Evolutionary conservation across 345 rosid species (phyloP).

Genomic region (Streptanthus diversifolius): DNA sequence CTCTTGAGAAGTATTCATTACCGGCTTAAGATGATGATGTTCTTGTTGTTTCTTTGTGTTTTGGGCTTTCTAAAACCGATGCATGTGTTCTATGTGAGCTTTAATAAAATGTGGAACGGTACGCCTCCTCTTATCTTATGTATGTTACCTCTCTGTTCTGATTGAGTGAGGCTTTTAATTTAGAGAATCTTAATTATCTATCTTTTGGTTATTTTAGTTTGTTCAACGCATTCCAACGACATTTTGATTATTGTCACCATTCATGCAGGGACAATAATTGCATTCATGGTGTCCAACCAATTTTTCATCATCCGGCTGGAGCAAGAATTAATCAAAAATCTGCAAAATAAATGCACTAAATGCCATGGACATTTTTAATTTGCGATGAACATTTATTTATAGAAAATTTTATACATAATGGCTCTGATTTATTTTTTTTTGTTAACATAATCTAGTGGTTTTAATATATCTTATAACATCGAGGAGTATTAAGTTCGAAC

Average conservation of each 20-base stretch:
- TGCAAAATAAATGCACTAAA: neutral
- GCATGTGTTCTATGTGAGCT: slow-evolving; percentile 20
- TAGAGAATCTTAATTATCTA: neutral
- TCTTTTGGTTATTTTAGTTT: neutral
- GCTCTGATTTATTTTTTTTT: no score
- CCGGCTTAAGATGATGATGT: slow-evolving; percentile 10
- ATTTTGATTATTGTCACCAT: neutral
- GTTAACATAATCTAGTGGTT: no score
- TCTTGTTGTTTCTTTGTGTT: neutral
- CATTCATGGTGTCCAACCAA: neutral
- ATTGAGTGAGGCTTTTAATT: slow-evolving; percentile 3
- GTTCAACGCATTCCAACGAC: neutral
- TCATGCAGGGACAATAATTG: neutral
- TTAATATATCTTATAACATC: no score
- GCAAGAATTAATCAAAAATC: no score
- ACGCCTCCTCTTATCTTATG: neutral
- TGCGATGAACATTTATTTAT: no score
- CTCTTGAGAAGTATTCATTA: slow-evolving; percentile 31
- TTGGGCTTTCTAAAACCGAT: neutral
- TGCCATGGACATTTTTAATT: neutral
- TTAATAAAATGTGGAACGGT: slow-evolving; percentile 11
- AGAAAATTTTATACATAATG: no score
- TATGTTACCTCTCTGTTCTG: slow-evolving; percentile 21
- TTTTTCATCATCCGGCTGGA: no score
- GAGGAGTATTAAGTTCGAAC: no score